A percentile compares a stretch with the other conserved stretches of the same genome.
phyloP scores from a whole-genome alignment of 2,329 filamentous ascomycete genomes.

The Clarireedia sp. region DNA sequence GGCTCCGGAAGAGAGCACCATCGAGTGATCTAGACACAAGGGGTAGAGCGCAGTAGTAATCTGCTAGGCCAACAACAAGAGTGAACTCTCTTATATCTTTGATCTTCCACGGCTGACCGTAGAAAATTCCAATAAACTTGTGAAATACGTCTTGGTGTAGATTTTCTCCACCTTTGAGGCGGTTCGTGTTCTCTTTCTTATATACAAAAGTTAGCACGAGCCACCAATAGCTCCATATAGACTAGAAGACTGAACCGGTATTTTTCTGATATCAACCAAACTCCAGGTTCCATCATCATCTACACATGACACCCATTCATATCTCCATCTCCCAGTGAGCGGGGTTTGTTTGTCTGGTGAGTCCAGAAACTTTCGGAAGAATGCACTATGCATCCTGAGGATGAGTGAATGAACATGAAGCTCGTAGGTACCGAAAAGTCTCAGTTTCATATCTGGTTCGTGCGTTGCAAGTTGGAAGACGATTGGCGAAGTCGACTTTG shows the following conservation, averaged over 20 bases:
- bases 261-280: conserved; percentile 3
- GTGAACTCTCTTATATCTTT: no score
- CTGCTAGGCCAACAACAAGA: background rate
- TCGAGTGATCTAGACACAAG: background rate
- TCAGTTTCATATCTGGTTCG: background rate
- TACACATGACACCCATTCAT: conserved; percentile 15
- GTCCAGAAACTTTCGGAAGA: background rate
- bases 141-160: background rate
- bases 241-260: background rate
- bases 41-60: conserved; percentile 1
- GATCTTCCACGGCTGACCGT: background rate
- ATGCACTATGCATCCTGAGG: background rate
- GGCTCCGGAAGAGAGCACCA: background rate
- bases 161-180: background rate
- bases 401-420: background rate
- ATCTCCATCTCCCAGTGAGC: background rate
- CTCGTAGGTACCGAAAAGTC: background rate
- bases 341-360: background rate
- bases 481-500: no score
- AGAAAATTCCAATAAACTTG: background rate
- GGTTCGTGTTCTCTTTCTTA: no score
- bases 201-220: no score
- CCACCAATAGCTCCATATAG: no score
- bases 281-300: conserved; percentile 14
- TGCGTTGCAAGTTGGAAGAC: no score